Base-by-base conservation (phyloP, 2,329 filamentous ascomycete genomes). In the Rhynchosporium graminicola region DNA sequence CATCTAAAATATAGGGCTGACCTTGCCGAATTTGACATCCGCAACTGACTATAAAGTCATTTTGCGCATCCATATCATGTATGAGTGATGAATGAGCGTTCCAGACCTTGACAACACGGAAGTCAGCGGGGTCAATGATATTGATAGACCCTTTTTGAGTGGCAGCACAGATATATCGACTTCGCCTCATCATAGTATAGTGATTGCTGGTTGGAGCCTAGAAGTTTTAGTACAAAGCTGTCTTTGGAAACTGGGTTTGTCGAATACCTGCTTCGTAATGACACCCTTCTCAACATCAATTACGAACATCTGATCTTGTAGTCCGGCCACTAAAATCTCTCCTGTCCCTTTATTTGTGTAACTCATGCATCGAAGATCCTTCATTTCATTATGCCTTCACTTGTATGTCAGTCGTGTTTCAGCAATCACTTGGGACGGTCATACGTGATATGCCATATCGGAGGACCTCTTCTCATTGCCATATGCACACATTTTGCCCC, bases 31-130 rank as follows among this genome's bases (percentile, higher is more conserved):
- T 83, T 1, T 94, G 96, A 77, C 91, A 96, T 42, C 95, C 95
- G 75, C 95, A 99, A 4, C 95, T 98, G 28, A 98, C 90, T 59
- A 99, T 87, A 68, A 95, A 95, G 75, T 98, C 94, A 72, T 95
- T 91, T 73, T 95, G 91, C 8, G 93, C 92, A 78, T 99, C 95
- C 91, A 99, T 97, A 75, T 98, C 94, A 75, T 92, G 97, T 74
- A 99, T 91, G 57, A 87, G 85, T 8, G 91, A 90, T 1, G 89
- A 88, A 73, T 99, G 95, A 0, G 94, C 92, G 74, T 91, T 91
- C 90, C 95, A 99, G 10, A 86, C 86, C 74, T 94, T 96, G 69
- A 95, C 81, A 4, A 97, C 83, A 47, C 85, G 83, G 72, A 96
- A 90, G 61, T 83, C 91, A 60, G 85, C 80, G 0, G 93, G 85